Percentiles rank a stretch among this genome's conserved stretches.
These are phyloP conservation scores for Chenopodium album DNA, from an alignment of 148 eudicot genomes.

Conservation along the genomic window DNA sequence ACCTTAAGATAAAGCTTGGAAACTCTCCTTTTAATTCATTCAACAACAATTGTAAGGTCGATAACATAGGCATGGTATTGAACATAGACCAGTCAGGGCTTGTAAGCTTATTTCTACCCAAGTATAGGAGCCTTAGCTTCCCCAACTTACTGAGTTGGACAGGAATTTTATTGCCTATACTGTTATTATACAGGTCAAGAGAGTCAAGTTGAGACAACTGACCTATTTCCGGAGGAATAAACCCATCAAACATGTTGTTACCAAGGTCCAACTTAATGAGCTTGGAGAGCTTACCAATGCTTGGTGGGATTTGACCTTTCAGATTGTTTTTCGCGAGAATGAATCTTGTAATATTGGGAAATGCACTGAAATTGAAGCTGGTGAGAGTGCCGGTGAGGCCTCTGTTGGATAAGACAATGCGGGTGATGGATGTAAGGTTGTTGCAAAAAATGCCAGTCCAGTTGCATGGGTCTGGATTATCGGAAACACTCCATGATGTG, in stretches of 20 bases:
- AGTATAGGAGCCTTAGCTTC: constrained; percentile 44
- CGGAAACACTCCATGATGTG: constrained; percentile 52
- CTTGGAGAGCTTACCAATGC: constrained; percentile 45
- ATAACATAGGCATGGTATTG: constrained; percentile 42
- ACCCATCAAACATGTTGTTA: constrained; percentile 36
- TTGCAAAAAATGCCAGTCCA: constrained; percentile 70
- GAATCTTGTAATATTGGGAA: constrained; percentile 48
- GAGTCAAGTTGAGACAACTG: constrained; percentile 40
- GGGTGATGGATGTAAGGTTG: constrained; percentile 27
- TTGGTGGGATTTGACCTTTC: constrained; percentile 52
- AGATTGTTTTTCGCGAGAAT: constrained; percentile 39
- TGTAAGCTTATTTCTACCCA: constrained; percentile 56
- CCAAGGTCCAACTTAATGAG: constrained; percentile 52
- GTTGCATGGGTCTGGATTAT: constrained; percentile 43
- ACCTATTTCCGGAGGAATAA: constrained; percentile 58
- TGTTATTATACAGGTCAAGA: constrained; percentile 42
- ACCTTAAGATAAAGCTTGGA: constrained; percentile 48
- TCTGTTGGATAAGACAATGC: constrained; percentile 33
- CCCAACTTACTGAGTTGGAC: constrained; percentile 44
- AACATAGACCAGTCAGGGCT: constrained; percentile 59
- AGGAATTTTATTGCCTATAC: constrained; percentile 42
- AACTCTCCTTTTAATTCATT: constrained; percentile 48
- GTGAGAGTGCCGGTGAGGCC: constrained; percentile 41
- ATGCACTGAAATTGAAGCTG: constrained; percentile 45
- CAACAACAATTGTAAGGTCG: constrained; percentile 34